Base-by-base conservation (phyloP, 768 basidiomycete species). In the Xanthoconium purpureum region DNA sequence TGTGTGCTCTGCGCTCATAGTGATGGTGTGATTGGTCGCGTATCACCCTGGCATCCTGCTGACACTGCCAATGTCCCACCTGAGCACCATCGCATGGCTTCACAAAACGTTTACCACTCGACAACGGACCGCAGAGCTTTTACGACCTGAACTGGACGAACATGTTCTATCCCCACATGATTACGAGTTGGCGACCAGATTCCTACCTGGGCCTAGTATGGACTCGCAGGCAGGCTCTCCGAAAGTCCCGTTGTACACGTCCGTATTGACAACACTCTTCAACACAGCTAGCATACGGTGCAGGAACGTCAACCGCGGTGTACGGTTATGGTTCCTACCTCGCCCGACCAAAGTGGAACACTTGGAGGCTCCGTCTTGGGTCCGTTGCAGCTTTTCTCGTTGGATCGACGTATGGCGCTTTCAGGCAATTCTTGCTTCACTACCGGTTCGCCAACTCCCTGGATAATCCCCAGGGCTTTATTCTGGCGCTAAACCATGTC, bases 161-260 rank as follows among this genome's bases (percentile, higher is more conserved):
- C 58, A 57, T 5, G 52, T 67, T 29, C 46, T 72, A 17, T 61
- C 71, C 18, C 64, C 62, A 18, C 78, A 76, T 52, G 87, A 89
- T 74, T 87, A 80, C 66, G 75, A 85, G 0, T 67, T 78, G 12
- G 80, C 85, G 5, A 65, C 75, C 54, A 65, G 65, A 29, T 88
- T 87, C 73, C 69, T 84, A 29, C 79, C 84, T 37, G 78, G 77
- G 38, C 62, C 65, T 73, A 61, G 80, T 73, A 67, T 75, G 33
- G 75, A 80, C 57, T 75, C 72, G 58, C 75, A 77, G 54, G 76
- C 80, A 48, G 74, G 79, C 61, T 62, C 28, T 49, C 51, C 17
- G 10, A 8, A 36, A 32, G 8, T 28, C 17, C 15, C 36, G 29
- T 47, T 20, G 20, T 51, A 30, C 43, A 36, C n/a, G n/a, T 44